phyloP scores from a whole-genome alignment of 371 early-diverging fungal species.

The Apophysomyces trapeziformis region DNA sequence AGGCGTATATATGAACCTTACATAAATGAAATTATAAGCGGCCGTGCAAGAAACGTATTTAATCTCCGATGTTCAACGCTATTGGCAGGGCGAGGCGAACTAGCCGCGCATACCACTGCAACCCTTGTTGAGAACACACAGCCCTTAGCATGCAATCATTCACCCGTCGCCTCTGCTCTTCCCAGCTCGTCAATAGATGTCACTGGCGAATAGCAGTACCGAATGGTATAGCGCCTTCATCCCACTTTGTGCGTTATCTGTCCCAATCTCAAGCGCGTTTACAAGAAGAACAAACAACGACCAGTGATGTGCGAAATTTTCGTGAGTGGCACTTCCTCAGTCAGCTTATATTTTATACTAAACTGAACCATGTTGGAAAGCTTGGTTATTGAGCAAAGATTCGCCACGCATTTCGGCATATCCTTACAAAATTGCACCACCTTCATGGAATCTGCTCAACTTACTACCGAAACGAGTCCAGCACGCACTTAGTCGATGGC shows the following conservation, averaged over 20 bases:
- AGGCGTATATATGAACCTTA: no score
- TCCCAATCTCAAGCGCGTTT: slow-evolving; percentile 4
- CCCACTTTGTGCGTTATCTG: background rate
- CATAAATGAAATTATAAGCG: background rate
- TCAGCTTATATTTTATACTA: background rate
- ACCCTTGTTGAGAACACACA: background rate
- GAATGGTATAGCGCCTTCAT: background rate
- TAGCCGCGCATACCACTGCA: background rate
- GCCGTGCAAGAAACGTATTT: background rate
- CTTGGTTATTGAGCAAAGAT: slow-evolving; percentile 53
- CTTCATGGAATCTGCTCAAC: slow-evolving; percentile 46
- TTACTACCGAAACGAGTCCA: slow-evolving; percentile 52
- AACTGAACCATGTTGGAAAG: slow-evolving; percentile 23
- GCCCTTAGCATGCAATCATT: background rate
- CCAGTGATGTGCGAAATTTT: slow-evolving; percentile 4
- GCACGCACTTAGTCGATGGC: slow-evolving; percentile 47
- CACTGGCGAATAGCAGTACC: background rate
- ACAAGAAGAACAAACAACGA: background rate
- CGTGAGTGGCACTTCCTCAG: slow-evolving; percentile 11
- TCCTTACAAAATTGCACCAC: slow-evolving; percentile 52
- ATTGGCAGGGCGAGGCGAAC: background rate
- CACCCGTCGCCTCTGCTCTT: background rate
- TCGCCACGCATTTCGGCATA: slow-evolving; percentile 55
- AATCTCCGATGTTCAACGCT: no score
- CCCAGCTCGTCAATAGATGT: background rate